Base-by-base conservation (phyloP, 441 rosid species). In the Jatropha multifida region DNA sequence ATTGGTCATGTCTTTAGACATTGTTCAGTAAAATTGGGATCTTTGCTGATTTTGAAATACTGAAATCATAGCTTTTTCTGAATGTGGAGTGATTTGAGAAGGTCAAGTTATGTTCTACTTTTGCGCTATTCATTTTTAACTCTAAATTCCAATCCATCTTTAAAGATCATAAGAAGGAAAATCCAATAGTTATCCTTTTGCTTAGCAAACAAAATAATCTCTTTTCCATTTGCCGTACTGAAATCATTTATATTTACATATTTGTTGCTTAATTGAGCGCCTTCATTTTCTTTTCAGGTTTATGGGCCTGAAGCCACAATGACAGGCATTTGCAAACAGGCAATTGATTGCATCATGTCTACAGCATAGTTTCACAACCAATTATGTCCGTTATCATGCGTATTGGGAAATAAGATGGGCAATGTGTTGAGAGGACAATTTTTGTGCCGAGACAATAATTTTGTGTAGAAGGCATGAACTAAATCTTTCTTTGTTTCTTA, bases 291-390 rank as follows among this genome's bases (percentile, higher is more conserved):
- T 49, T 76, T 80, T 40, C 83, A 92, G 96, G 94, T 93, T 59
- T 90, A 88, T 73, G 94, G 97, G 4, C 96, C 96, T 3, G 96
- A 93, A 85, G 91, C 96, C 68, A 91, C 97, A 2, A 93, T 93
- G 96, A 93, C 94, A 0, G 93, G 97, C 75, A 91, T 93, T 67
- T 93, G 97, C 94, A 93, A 91, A 80, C 80, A 85, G 74, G 94
- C 97, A 64, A 93, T 91, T 68, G 93, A 90, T 76, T 91, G 96
- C 86, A 84, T 90, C 72, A 87, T 88, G 90, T 84, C 89, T 12
- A 74, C 85, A n/a, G 84, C 88, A 74, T 91, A 78, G 70, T 37
- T 72, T 15, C 26, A 17, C 41, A 52, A 23, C 64, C 20, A 15
- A 37, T 68, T 68, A 41, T 26, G 42, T 60, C 48, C 40, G 26